These are phyloP conservation scores for Cymbopogon citratus DNA, from an alignment of 176 grass and related monocot species.

Conservation along the genomic window DNA sequence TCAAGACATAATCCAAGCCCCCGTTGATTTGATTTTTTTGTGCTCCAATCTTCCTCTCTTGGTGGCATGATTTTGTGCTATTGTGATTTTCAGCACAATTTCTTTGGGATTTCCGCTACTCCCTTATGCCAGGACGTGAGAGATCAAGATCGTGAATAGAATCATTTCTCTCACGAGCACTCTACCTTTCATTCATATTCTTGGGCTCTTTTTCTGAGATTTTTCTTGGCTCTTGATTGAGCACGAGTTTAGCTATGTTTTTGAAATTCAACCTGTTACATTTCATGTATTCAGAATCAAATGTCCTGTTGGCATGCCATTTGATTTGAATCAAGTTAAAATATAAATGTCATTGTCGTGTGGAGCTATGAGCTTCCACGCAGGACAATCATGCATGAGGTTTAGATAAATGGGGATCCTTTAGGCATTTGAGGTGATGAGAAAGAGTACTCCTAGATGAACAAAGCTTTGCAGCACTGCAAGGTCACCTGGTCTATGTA, in stretches of 20 bases:
- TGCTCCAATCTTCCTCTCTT: neutral
- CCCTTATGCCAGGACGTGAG: neutral
- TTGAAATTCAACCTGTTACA: constrained; percentile 11
- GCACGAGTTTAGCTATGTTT: neutral
- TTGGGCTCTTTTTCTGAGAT: neutral
- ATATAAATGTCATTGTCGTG: constrained; percentile 3
- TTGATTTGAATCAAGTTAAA: neutral
- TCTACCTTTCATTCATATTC: neutral
- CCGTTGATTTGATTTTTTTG: neutral
- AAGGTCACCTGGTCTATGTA: no score
- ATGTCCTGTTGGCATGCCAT: constrained; percentile 17
- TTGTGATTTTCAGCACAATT: neutral
- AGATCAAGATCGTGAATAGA: neutral
- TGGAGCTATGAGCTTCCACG: constrained; percentile 17
- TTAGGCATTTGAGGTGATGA: neutral
- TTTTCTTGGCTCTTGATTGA: neutral
- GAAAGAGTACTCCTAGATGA: neutral
- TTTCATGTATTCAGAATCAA: constrained; percentile 5
- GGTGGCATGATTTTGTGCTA: neutral
- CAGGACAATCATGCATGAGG: constrained; percentile 1
- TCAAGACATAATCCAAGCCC: neutral
- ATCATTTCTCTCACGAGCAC: neutral
- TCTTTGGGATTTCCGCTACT: neutral
- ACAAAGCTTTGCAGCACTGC: constrained; percentile 14
- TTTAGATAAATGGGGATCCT: neutral